These are phyloP conservation scores for Ceratocystiopsis brevicomis DNA, from an alignment of 2,329 filamentous ascomycete genomes.

Conservation along the genomic window DNA sequence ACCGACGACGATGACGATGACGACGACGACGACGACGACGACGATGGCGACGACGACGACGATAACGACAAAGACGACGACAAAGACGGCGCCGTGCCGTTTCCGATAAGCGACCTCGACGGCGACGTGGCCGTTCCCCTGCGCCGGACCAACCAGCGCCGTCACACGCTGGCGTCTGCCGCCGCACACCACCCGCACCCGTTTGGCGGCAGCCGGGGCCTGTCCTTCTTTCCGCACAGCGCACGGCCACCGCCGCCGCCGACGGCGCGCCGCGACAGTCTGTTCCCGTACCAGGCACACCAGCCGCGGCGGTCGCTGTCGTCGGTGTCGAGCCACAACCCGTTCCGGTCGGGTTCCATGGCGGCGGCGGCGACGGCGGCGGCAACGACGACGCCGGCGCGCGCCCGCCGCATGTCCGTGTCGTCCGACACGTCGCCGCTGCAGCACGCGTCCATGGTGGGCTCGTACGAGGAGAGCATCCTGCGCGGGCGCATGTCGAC, in stretches of 20 bases:
- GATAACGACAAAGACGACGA: slow-evolving; percentile 29
- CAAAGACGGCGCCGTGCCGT: slow-evolving; percentile 21
- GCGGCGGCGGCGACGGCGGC: slow-evolving; percentile 13
- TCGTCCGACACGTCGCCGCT: slow-evolving; percentile 57
- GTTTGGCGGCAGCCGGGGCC: too few species aligned
- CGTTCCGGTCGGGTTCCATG: neutral
- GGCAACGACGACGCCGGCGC: slow-evolving; percentile 23
- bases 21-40: slow-evolving; percentile 2
- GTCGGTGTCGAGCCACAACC: slow-evolving; percentile 29
- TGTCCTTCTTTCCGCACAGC: slow-evolving; percentile 7
- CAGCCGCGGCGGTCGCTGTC: slow-evolving; percentile 59
- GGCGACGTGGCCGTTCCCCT: slow-evolving; percentile 14
- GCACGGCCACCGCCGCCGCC: slow-evolving; percentile 15
- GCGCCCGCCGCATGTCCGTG: slow-evolving; percentile 44
- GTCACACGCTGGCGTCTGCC: slow-evolving; percentile 55
- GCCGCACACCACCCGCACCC: slow-evolving; percentile 9
- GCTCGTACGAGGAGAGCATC: slow-evolving; percentile 95
- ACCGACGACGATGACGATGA: slow-evolving; percentile 30
- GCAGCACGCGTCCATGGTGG: slow-evolving; percentile 87
- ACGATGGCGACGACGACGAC: slow-evolving; percentile 30
- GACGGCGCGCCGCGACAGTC: slow-evolving; percentile 34
- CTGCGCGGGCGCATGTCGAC: slow-evolving; percentile 92
- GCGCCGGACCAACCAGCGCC: slow-evolving; percentile 24
- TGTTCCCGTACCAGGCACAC: slow-evolving; percentile 55
- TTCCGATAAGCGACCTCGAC: slow-evolving; percentile 31